phyloP scores from a whole-genome alignment of 2,329 filamentous ascomycete genomes.

The Fonsecaea pedrosoi region DNA sequence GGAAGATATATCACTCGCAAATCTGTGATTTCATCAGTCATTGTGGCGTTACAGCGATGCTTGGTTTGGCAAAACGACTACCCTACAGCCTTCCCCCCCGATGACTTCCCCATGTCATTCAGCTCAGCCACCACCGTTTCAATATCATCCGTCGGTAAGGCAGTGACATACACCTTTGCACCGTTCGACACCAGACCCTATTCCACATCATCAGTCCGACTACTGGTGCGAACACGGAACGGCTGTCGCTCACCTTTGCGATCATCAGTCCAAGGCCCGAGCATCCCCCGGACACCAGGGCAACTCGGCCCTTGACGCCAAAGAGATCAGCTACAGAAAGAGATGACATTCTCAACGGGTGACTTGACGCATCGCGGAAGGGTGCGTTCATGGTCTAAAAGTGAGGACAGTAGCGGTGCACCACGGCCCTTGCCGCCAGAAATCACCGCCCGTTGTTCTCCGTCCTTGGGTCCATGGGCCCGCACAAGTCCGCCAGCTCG shows the following conservation, averaged over 20 bases:
- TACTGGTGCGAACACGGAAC: neutral
- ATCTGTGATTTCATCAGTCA: slow-evolving; percentile 32
- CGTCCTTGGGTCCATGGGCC: slow-evolving; percentile 5
- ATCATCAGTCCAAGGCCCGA: slow-evolving; percentile 59
- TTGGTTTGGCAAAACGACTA: slow-evolving; percentile 32
- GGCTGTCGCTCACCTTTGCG: slow-evolving; percentile 44
- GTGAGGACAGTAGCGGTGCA: neutral
- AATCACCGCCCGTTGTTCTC: slow-evolving; percentile 23
- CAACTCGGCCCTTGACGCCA: slow-evolving; percentile 51
- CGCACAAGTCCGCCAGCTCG: slow-evolving; percentile 30
- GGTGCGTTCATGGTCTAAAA: slow-evolving; percentile 7
- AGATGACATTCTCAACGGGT: slow-evolving; percentile 14
- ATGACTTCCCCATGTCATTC: slow-evolving; percentile 47
- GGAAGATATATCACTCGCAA: slow-evolving; percentile 47
- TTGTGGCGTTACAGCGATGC: neutral
- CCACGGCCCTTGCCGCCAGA: slow-evolving; percentile 17
- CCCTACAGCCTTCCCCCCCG: slow-evolving; percentile 51
- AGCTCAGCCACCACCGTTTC: slow-evolving; percentile 49
- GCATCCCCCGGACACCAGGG: slow-evolving; percentile 54
- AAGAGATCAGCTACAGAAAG: slow-evolving; percentile 41
- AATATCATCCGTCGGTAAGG: slow-evolving; percentile 53
- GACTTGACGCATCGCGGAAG: neutral
- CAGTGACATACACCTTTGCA: slow-evolving; percentile 56
- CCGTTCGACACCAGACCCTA: slow-evolving; percentile 54
- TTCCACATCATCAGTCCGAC: neutral